phyloP scores from a whole-genome alignment of 2,329 filamentous ascomycete species.

The Alternaria conjuncta region DNA sequence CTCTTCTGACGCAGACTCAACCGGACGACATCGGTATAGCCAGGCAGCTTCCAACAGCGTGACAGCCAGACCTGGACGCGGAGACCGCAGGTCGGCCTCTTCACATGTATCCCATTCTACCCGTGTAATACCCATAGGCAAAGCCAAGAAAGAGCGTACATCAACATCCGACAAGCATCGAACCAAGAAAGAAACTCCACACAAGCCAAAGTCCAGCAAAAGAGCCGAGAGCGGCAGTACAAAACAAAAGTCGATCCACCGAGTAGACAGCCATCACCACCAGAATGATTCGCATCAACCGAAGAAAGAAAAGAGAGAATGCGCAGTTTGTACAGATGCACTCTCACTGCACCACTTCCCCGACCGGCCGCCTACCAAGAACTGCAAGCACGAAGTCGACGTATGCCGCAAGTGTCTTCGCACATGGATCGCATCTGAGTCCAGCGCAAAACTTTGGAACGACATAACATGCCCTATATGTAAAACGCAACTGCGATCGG shows the following conservation, averaged over 20 bases:
- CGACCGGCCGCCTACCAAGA: slow-evolving; percentile 35
- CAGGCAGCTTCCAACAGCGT: not conserved
- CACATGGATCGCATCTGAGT: slow-evolving; percentile 49
- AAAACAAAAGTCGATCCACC: not conserved
- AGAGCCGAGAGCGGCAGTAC: not conserved
- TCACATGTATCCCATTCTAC: not conserved
- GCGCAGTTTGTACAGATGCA: slow-evolving; percentile 45
- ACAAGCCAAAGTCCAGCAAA: not conserved
- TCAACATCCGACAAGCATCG: not conserved
- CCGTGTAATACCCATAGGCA: not conserved
- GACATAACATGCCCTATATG: slow-evolving; percentile 61
- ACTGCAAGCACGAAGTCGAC: slow-evolving; percentile 43
- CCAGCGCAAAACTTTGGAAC: slow-evolving; percentile 51
- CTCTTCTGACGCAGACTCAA: not conserved
- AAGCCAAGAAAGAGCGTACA: not conserved
- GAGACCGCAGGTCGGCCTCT: not conserved
- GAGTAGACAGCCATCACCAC: not conserved
- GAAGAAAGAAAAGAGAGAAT: slow-evolving; percentile 20
- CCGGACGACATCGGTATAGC: not conserved
- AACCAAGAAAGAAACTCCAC: not conserved
- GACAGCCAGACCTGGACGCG: not conserved
- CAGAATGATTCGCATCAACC: not conserved
- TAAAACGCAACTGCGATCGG: slow-evolving; percentile 50
- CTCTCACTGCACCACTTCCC: slow-evolving; percentile 42
- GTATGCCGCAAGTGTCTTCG: slow-evolving; percentile 49